Evolutionary conservation across 768 basidiomycete genomes (phyloP), one percentile per base, ranked within the genome.

Genomic region (Collybiopsis confluens): DNA sequence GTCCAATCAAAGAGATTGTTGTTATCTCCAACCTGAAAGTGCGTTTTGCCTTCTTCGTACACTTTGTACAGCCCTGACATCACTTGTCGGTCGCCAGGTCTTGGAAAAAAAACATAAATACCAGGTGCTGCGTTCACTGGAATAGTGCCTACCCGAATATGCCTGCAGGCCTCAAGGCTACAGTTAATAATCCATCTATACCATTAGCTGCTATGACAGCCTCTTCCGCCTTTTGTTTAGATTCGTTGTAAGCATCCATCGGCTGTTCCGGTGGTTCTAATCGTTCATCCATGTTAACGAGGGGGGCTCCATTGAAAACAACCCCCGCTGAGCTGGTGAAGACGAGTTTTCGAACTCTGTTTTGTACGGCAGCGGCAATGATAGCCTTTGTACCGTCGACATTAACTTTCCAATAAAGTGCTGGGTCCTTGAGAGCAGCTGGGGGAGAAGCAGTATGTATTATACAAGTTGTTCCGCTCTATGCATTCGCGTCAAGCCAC

Each of bases 1-100:
- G 95, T 97, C 83, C 89, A 94, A 69, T 98, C 97, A 63, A 91
- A 93, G 3, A 98, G 70, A 66, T 98, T 98, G 58, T 80, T 84
- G 70, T 98, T 97, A 71, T 88, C 77, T 35, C 97, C 97, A 59
- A 99, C 85, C 69, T 98, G 95, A 76, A 92, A 90, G 59, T 90
- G 85, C 0, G 92, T 93, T 67, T 97, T 89, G 16, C 84, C 82
- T 41, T 83, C 79, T 62, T 88, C 77, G 67, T 91, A 88, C 3
- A 87, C 93, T 54, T 86, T 73, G 66, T 83, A 85, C 33, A 96
- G 73, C n/a, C 90, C 91, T 1, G 78, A 70, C 70, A 95, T 83
- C 58, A 82, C 77, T 67, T 97, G 94, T 9, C 91, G 82, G 63
- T 98, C 97, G 4, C 96, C 94, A 4, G 94, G 93, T 4, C 92